These are phyloP conservation scores for Kodamaea kaohsiungensis DNA, from an alignment of 805 yeast species.

Conservation along the genomic window DNA sequence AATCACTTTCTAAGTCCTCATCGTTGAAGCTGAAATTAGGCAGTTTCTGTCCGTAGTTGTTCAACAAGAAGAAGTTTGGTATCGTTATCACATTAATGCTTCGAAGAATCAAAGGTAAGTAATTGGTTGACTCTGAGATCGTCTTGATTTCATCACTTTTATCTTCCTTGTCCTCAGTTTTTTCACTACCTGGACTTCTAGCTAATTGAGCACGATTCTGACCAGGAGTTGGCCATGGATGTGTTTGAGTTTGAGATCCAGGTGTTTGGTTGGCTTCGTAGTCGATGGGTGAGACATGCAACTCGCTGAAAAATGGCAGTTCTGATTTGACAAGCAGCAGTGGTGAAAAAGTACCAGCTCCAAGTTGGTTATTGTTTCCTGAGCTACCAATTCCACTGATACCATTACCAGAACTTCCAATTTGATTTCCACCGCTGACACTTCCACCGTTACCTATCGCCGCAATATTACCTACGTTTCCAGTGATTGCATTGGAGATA, in stretches of 20 bases:
- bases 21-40: slow-evolving; percentile 34
- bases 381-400: background rate
- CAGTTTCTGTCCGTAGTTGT: slow-evolving; percentile 19
- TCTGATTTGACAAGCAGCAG: background rate
- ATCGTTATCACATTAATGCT: slow-evolving; percentile 63
- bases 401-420: background rate
- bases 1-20: slow-evolving; percentile 35
- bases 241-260: background rate
- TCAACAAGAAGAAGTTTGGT: slow-evolving; percentile 51
- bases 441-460: background rate
- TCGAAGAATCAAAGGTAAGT: slow-evolving; percentile 66
- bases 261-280: slow-evolving; percentile 2
- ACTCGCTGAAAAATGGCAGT: slow-evolving; percentile 3
- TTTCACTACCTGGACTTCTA: background rate
- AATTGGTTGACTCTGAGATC: slow-evolving; percentile 49
- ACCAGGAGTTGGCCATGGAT: slow-evolving; percentile 1
- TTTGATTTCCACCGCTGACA: background rate
- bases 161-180: background rate
- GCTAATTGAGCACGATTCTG: background rate
- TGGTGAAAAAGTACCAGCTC: background rate
- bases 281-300: slow-evolving; percentile 1
- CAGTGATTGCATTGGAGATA: background rate
- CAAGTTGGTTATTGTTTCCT: background rate
- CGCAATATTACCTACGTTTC: background rate
- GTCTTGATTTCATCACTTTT: background rate